Conservation (phyloP, 106 monocot genomes). For the Posidonia australis region DNA sequence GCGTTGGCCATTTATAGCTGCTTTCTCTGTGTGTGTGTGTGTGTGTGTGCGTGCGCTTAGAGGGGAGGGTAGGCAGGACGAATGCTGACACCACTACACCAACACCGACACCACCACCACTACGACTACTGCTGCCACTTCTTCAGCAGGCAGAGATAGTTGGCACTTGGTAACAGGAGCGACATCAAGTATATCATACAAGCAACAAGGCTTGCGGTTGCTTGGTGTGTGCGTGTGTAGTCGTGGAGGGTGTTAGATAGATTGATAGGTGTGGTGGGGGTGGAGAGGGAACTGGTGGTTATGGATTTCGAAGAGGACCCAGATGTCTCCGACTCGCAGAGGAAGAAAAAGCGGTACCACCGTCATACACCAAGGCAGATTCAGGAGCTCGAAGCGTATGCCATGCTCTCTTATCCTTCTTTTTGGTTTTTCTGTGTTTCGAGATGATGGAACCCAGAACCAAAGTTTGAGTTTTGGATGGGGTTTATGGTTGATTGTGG, state of each 20-base stretch:
- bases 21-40: background rate
- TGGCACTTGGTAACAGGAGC: no score
- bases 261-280: background rate
- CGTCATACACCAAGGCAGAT: constrained; percentile 36
- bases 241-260: no score
- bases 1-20: constrained; percentile 3
- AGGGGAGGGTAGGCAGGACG: no score
- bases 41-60: background rate
- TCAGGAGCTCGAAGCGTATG: constrained; percentile 59
- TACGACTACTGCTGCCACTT: background rate
- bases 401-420: background rate
- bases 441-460: no score
- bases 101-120: background rate
- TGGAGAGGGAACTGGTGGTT: background rate
- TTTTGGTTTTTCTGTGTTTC: no score
- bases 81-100: background rate
- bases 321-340: constrained; percentile 17
- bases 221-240: no score
- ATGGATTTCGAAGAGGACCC: constrained; percentile 37
- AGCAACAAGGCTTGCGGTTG: no score
- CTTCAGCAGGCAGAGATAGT: background rate
- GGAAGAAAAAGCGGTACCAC: constrained; percentile 38
- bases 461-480: no score
- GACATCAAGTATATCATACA: no score
- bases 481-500: no score